Base-by-base conservation (phyloP, 371 early-diverging fungal species). In the Mortierella sp. region DNA sequence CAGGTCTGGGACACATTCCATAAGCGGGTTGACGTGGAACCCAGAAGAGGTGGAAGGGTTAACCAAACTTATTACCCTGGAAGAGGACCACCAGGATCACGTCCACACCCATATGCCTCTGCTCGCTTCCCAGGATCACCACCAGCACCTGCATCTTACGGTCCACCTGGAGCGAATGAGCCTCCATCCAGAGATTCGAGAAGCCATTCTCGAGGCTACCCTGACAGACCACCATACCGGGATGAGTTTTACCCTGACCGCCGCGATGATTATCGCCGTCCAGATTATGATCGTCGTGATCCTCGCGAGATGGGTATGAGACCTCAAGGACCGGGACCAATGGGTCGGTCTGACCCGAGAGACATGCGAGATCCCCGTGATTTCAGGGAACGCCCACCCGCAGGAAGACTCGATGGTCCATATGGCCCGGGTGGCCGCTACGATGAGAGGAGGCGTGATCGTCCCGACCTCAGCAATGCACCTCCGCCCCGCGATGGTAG, bases 161-260 rank as follows among this genome's bases (percentile, higher is more conserved):
- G 54, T 13, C 53, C 67, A 27, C 56, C 67, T 8, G 63, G 64
- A 22, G 63, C 67, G 24, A 57, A 61, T 27, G 81, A 65, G 14
- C 70, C 73, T 45, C 54, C 70, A 28, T 70, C 60, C 39, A 64
- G 71, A 16, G 69, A 65, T 3, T 44, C 61, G 16, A 64, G 65
- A 28, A 60, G 73, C 44, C 67, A 70, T 29, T 68, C 67, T 27
- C 71, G 83, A 41, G 80, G 79, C 43, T 80, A 79, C 56, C 56
- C 63, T 46, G 83, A 81, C 25, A 51, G 83, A 27, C 68, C 74
- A n/a, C 72, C 69, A 9, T 78, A 78, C 47, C 72, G 78, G 1
- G 82, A 81, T 19, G 78, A 83, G 7, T 77, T 78, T 41, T 78
- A 80, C 54, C 50, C 77, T 12, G 79, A 79, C 44, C 63, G 80